These are phyloP conservation scores for Nematocida major DNA, from an alignment of 371 early-diverging fungal genomes.

Conservation along the genomic window DNA sequence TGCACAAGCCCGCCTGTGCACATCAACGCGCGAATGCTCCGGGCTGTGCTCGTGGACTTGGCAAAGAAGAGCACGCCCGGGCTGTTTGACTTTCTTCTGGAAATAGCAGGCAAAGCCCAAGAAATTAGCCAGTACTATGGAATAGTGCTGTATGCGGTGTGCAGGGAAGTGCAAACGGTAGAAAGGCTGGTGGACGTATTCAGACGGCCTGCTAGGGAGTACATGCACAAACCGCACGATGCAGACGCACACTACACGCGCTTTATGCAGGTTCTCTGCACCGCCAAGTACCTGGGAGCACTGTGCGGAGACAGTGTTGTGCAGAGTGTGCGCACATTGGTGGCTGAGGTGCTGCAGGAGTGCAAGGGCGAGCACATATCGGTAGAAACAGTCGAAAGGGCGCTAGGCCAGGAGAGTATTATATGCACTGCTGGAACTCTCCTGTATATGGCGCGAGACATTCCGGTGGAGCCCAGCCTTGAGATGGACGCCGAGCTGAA, in stretches of 20 bases:
- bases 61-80: too few relatives aligned
- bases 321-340: not conserved
- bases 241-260: not conserved
- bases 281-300: not conserved
- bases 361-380: not conserved
- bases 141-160: too few relatives aligned
- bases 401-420: not conserved
- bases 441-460: not conserved
- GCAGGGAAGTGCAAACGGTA: not conserved
- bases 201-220: too few relatives aligned
- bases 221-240: too few relatives aligned
- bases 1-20: too few relatives aligned
- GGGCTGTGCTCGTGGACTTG: too few relatives aligned
- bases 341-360: not conserved
- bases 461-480: too few relatives aligned
- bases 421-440: not conserved
- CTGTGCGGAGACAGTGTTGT: not conserved
- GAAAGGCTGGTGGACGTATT: not conserved
- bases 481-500: not conserved
- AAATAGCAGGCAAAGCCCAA: too few relatives aligned
- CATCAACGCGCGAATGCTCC: too few relatives aligned
- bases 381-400: not conserved
- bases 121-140: too few relatives aligned
- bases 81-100: too few relatives aligned
- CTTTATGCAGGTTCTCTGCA: not conserved